These are phyloP conservation scores for Candolleomyces aberdarensis DNA, from an alignment of 768 basidiomycete species.

Conservation along the genomic window DNA sequence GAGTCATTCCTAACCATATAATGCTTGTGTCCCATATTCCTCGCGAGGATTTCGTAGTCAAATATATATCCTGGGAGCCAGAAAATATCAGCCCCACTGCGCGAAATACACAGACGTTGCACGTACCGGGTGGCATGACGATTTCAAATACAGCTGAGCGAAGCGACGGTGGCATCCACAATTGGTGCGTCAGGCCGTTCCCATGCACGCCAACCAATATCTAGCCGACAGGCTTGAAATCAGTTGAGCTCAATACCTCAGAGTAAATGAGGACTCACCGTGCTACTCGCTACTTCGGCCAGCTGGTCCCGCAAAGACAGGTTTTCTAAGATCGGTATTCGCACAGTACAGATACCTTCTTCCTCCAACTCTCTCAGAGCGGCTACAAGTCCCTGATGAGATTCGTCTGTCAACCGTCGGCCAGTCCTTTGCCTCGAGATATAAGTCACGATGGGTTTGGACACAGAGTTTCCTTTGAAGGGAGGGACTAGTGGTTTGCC, in stretches of 20 bases:
- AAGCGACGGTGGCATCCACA: conserved; percentile 66
- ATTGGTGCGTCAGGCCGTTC: conserved; percentile 65
- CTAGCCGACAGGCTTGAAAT: conserved; percentile 1
- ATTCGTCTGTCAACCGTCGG: conserved; percentile 17
- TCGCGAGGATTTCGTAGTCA: conserved; percentile 40
- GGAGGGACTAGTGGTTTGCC: conserved; percentile 14
- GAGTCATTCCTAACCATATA: conserved; percentile 69
- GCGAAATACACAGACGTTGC: too few species aligned
- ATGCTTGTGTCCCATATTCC: conserved; percentile 46
- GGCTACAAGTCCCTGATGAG: conserved; percentile 19
- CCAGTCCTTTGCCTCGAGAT: conserved; percentile 50
- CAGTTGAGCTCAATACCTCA: too few species aligned
- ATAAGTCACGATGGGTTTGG: conserved; percentile 45
- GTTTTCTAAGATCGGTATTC: conserved; percentile 19
- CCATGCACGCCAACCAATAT: conserved; percentile 44
- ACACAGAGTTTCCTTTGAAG: not conserved
- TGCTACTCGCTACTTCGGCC: conserved; percentile 17
- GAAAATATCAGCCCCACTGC: too few species aligned
- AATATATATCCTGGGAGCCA: conserved; percentile 29
- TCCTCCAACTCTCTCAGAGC: conserved; percentile 19
- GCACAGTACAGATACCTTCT: conserved; percentile 20
- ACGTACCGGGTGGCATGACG: conserved; percentile 14
- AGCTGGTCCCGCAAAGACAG: conserved; percentile 18
- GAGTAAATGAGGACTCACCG: conserved; percentile 13
- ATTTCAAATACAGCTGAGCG: conserved; percentile 69